These are phyloP conservation scores for Neocucurbitaria cava DNA, from an alignment of 2,329 filamentous ascomycete genomes.

Conservation along the genomic window DNA sequence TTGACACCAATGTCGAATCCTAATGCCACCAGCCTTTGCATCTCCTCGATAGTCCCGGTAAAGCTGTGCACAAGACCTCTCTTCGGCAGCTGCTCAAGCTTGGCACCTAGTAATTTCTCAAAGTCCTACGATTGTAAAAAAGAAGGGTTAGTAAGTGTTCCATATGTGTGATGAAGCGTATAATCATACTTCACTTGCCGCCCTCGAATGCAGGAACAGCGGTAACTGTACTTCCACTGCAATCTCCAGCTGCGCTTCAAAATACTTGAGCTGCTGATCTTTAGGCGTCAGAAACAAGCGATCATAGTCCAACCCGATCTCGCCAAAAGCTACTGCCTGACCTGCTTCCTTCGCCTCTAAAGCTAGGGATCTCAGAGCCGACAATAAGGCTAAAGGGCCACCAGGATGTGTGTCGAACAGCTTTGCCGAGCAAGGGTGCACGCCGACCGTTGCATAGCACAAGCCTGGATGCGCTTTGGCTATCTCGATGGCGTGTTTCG, in stretches of 20 bases:
- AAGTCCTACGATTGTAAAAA: constrained; percentile 13
- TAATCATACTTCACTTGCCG: constrained; percentile 65
- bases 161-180: not conserved
- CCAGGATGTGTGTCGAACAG: constrained; percentile 73
- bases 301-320: constrained; percentile 97
- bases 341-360: constrained; percentile 62
- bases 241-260: constrained; percentile 80
- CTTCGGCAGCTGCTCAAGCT: constrained; percentile 71
- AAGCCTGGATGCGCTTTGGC: constrained; percentile 76
- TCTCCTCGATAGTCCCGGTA: constrained; percentile 86
- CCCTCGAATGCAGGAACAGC: constrained; percentile 90
- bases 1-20: constrained; percentile 95
- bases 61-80: constrained; percentile 93
- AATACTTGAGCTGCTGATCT: constrained; percentile 82
- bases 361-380: constrained; percentile 70
- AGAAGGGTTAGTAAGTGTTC: not conserved
- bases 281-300: constrained; percentile 82
- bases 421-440: constrained; percentile 88
- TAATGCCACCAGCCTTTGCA: constrained; percentile 77
- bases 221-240: constrained; percentile 80
- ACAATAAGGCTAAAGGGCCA: constrained; percentile 62
- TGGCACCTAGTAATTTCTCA: constrained; percentile 69
- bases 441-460: constrained; percentile 89
- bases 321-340: constrained; percentile 82
- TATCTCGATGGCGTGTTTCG: constrained; percentile 74